Evolutionary conservation across 768 basidiomycete species (phyloP), one percentile per base, ranked within the genome.

Genomic region (Boletus sp.): DNA sequence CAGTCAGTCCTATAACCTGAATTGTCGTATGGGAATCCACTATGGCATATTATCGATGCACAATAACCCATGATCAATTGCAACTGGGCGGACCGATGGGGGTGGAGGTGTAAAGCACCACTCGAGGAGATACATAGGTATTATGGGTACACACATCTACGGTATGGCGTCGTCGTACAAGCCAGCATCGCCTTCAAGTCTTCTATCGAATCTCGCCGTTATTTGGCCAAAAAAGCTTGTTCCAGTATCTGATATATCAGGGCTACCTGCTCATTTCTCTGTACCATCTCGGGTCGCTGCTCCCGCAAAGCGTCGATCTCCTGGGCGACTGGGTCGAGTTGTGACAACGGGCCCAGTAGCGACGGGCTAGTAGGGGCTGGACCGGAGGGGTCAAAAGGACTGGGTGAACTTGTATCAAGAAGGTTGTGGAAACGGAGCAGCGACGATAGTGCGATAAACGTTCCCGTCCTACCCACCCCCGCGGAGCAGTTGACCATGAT

Each of bases 401-500:
- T 29, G 51, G 63, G 9, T 57, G 67, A 54, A 65, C 55, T 50
- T 47, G 61, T 5, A 30, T 75, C 65, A 24, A 82, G 75, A 54
- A 86, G 75, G 32, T 76, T 78, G 58, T 83, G 71, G 33, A 77
- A 70, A 30, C 91, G 88, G n/a, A 94, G 77, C 37, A 94, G 75
- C 12, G 92, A 94, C 9, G 84, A 84, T 39, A 93, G 67, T 0
- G 89, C 84, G 66, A 95, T 89, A 73, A 92, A 93, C 7, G 92
- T 82, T 17, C 93, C 93, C 5, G 93, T 93, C 36, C 93, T 81
- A 4, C 93, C 93, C 56, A 94, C 79, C 5, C 93, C 93, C 1
- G 94, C 93, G 29, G 91, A 93, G 67, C 93, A 95, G 59, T 89
- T 84, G 32, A 91, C 80, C 64, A 94, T 81, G 59, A 90, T 80